These are phyloP conservation scores for Colletotrichum abscissum DNA, from an alignment of 2,329 filamentous ascomycete genomes.

Conservation along the genomic window DNA sequence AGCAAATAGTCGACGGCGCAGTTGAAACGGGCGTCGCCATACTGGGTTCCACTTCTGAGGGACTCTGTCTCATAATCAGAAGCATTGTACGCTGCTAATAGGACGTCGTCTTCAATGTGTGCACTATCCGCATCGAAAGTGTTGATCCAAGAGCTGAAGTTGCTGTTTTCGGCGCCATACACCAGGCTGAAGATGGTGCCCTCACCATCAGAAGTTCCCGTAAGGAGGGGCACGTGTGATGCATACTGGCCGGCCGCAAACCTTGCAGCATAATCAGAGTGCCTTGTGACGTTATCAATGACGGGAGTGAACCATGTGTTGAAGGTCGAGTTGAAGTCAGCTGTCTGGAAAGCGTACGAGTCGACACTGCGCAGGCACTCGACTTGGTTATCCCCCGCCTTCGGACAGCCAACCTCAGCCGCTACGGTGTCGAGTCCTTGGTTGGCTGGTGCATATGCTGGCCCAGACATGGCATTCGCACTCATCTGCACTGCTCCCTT, in stretches of 20 bases:
- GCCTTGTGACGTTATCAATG: conserved; percentile 48
- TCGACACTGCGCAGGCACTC: conserved; percentile 50
- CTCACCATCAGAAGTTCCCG: conserved; percentile 49
- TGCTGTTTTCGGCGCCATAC: conserved; percentile 44
- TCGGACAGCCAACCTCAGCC: conserved; percentile 48
- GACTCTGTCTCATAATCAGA: conserved; percentile 50
- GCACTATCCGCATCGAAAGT: conserved; percentile 53
- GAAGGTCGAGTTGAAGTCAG: conserved; percentile 48
- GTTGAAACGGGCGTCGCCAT: conserved; percentile 58
- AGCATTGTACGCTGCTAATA: conserved; percentile 47
- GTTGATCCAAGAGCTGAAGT: conserved; percentile 45
- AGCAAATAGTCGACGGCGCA: conserved; percentile 53
- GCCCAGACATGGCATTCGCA: conserved; percentile 53
- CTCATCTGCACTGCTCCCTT: conserved; percentile 53
- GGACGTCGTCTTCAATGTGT: conserved; percentile 46
- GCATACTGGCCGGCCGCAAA: conserved; percentile 43
- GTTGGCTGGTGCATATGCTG: conserved; percentile 49
- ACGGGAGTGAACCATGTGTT: conserved; percentile 55
- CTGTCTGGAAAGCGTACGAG: conserved; percentile 43
- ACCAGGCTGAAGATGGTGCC: conserved; percentile 50
- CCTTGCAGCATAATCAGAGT: conserved; percentile 44
- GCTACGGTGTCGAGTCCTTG: conserved; percentile 50
- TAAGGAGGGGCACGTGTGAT: conserved; percentile 48
- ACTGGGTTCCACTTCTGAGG: conserved; percentile 54
- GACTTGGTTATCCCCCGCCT: conserved; percentile 44